These are phyloP conservation scores for Cicer judaicum DNA, from an alignment of 306 rosid genomes.

Conservation along the genomic window DNA sequence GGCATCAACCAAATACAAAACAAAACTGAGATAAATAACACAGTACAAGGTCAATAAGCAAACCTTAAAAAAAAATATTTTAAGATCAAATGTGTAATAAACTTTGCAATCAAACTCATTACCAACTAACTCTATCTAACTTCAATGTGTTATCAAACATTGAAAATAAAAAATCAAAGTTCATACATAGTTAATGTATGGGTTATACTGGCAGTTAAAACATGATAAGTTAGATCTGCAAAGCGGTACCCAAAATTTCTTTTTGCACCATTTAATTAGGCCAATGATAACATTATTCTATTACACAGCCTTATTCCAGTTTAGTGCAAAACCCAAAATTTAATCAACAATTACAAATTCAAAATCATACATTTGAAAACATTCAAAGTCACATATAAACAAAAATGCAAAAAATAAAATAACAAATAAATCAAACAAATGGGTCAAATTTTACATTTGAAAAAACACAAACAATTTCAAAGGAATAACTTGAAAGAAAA, in stretches of 20 bases:
- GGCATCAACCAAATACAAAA: no score
- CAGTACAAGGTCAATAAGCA: no score
- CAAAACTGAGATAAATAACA: no score
- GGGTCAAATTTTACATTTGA: background rate
- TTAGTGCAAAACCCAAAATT: slow-evolving; percentile 30
- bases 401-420: background rate
- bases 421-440: background rate
- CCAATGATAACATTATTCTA: slow-evolving; percentile 37
- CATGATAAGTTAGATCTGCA: slow-evolving; percentile 61
- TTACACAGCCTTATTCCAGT: slow-evolving; percentile 56
- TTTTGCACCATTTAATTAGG: slow-evolving; percentile 58
- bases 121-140: background rate
- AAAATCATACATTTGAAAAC: background rate
- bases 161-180: background rate
- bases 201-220: slow-evolving; percentile 76
- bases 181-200: slow-evolving; percentile 43
- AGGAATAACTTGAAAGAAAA: background rate
- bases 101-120: no score
- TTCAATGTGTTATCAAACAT: background rate
- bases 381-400: background rate
- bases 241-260: slow-evolving; percentile 64
- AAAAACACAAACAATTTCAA: background rate
- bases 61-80: no score
- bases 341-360: background rate
- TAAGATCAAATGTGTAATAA: no score